phyloP scores from a whole-genome alignment of 345 rosid genomes.

The Hevea brasiliensis region DNA sequence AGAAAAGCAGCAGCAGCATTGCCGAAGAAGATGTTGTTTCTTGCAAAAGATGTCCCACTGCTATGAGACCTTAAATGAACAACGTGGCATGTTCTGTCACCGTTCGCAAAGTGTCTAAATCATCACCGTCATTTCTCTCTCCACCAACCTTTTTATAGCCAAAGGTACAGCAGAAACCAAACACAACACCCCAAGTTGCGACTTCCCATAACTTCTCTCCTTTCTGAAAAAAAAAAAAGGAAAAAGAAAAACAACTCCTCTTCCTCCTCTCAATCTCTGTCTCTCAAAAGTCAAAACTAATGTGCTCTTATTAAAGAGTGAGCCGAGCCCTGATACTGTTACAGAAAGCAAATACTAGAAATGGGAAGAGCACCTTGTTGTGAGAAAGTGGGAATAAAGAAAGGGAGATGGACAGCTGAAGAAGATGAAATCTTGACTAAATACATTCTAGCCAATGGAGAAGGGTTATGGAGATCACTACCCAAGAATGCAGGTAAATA shows the following conservation, averaged over 20 bases:
- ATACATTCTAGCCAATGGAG: slow-evolving; percentile 70
- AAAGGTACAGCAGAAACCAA: background rate
- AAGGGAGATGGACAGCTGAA: slow-evolving; percentile 82
- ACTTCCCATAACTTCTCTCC: background rate
- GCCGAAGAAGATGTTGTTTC: too few species aligned
- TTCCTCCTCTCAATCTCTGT: too few species aligned
- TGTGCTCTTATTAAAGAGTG: background rate
- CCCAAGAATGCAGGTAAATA: slow-evolving; percentile 78
- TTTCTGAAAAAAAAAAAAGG: background rate
- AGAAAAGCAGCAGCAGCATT: too few species aligned
- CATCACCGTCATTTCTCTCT: background rate
- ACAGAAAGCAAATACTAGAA: background rate
- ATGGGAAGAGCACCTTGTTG: slow-evolving; percentile 96
- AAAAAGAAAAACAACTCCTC: too few species aligned
- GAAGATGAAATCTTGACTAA: slow-evolving; percentile 68
- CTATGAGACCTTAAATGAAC: background rate
- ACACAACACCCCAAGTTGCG: background rate
- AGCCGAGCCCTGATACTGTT: too few species aligned
- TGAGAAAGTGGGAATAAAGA: slow-evolving; percentile 79
- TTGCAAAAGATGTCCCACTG: too few species aligned
- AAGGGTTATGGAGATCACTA: slow-evolving; percentile 85
- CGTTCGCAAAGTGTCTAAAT: slow-evolving; percentile 3
- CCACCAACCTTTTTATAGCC: background rate
- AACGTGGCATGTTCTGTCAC: slow-evolving; percentile 16
- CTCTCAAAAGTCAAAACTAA: background rate